phyloP scores from a whole-genome alignment of 345 rosid genomes.

The Excoecaria agallocha region DNA sequence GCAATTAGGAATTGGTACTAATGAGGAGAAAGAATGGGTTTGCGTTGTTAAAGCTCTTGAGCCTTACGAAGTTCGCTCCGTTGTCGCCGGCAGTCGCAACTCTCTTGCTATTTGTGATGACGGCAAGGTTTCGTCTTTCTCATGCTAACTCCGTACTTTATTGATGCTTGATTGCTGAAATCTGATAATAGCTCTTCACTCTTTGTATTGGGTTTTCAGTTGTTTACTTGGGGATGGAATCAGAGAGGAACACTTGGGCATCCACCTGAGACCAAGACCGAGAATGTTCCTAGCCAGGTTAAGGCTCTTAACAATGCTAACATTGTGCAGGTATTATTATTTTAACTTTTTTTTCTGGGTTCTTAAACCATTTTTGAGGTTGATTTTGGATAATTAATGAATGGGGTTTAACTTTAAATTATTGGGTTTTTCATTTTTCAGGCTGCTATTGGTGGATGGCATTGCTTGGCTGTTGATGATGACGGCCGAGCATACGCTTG shows the following conservation, averaged over 20 bases:
- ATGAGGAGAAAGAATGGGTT: slow-evolving; percentile 82
- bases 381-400: not conserved
- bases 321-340: slow-evolving; percentile 66
- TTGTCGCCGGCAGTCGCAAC: slow-evolving; percentile 95
- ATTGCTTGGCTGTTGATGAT: slow-evolving; percentile 99
- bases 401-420: not conserved
- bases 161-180: slow-evolving; percentile 7
- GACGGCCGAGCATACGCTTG: slow-evolving; percentile 96
- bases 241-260: slow-evolving; percentile 98
- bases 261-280: slow-evolving; percentile 85
- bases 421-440: slow-evolving; percentile 29
- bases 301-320: slow-evolving; percentile 50
- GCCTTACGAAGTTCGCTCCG: slow-evolving; percentile 63
- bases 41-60: slow-evolving; percentile 68
- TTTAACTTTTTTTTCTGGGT: not conserved
- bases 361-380: not conserved
- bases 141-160: not conserved
- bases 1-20: slow-evolving; percentile 77
- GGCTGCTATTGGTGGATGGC: slow-evolving; percentile 99
- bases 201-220: slow-evolving; percentile 35
- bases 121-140: slow-evolving; percentile 62
- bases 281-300: slow-evolving; percentile 71
- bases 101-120: slow-evolving; percentile 96
- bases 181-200: not conserved
- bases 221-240: slow-evolving; percentile 99